Base-by-base conservation (phyloP, 805 yeast species). In the Blastobotrys muscicola region DNA sequence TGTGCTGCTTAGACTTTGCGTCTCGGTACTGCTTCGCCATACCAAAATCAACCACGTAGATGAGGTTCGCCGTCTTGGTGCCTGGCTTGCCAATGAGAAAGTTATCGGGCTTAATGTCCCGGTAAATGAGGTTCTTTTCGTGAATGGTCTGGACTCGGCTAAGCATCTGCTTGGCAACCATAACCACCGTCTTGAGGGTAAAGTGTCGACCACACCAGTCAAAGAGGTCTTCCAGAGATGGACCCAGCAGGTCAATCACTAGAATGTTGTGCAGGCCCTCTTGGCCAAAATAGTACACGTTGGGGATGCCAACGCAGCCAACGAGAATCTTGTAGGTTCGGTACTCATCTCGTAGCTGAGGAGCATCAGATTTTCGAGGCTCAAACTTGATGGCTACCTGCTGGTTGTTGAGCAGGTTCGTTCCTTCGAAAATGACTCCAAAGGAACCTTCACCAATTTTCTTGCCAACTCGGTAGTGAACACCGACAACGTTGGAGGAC, bases 1-100 rank as follows among this genome's bases (percentile, higher is more conserved):
- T 92, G 65, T 92, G 98, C 59, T 82, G 83, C 59, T 86, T 86
- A 9, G 97, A 82, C 64, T 85, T 83, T 43, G 97, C 97, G 67
- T 92, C 98, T 60, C 97, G 78, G 66, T 89, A 92, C 59, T 85
- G 94, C 65, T 92, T 92, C 29, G 97, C 97, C 97, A 92, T 92
- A 50, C 98, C 98, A 61, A 92, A 92, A 66, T 92, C 98, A 44
- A 92, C 94, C 50, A 92, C 72, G 65, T 85, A 87, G 42, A 92
- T 85, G 45, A 75, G 73, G 60, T 89, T 87, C 45, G 89, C 94
- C 55, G 85, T 84, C 11, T 84, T 78, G 35, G 86, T 74, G 36
- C 81, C 83, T 9, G 92, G 94, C 58, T 87, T 78, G 12, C 97
- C 97, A 56, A 92, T 85, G 51, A 92, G 71, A 55, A 92, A 92